These are phyloP conservation scores for Phialophora verrucosa DNA, from an alignment of 2,329 filamentous ascomycete genomes.

Conservation along the genomic window DNA sequence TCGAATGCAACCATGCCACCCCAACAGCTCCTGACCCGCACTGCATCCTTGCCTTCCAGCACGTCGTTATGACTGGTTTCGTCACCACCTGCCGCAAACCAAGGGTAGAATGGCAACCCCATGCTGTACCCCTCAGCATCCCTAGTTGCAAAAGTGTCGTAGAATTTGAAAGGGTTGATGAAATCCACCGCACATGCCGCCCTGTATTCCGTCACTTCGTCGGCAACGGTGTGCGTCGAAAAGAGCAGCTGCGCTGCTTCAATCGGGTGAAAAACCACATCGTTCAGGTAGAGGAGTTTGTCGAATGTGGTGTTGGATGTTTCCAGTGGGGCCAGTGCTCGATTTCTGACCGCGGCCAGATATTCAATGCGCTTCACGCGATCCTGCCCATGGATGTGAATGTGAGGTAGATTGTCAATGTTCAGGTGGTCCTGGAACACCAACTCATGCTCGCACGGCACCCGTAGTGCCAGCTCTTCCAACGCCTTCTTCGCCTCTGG, in stretches of 20 bases:
- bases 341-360: slow-evolving; percentile 74
- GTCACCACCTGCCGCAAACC: slow-evolving; percentile 63
- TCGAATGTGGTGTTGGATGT: slow-evolving; percentile 55
- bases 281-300: slow-evolving; percentile 68
- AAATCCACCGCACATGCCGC: slow-evolving; percentile 79
- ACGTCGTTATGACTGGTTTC: slow-evolving; percentile 67
- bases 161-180: slow-evolving; percentile 74
- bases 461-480: slow-evolving; percentile 56
- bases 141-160: slow-evolving; percentile 76
- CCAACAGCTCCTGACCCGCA: slow-evolving; percentile 76
- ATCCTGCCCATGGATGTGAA: slow-evolving; percentile 65
- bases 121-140: slow-evolving; percentile 72
- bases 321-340: slow-evolving; percentile 68
- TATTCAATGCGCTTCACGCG: slow-evolving; percentile 76
- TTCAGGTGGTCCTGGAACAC: slow-evolving; percentile 66
- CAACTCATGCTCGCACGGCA: slow-evolving; percentile 59
- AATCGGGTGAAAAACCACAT: slow-evolving; percentile 66
- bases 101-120: slow-evolving; percentile 74
- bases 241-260: slow-evolving; percentile 67
- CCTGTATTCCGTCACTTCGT: slow-evolving; percentile 65
- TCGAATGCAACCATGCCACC: slow-evolving; percentile 70
- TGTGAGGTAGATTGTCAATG: slow-evolving; percentile 61
- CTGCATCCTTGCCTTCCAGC: slow-evolving; percentile 61
- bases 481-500: slow-evolving; percentile 62
- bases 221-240: slow-evolving; percentile 60